phyloP scores from a whole-genome alignment of 331 rosid genomes.

The Saraca asoca region DNA sequence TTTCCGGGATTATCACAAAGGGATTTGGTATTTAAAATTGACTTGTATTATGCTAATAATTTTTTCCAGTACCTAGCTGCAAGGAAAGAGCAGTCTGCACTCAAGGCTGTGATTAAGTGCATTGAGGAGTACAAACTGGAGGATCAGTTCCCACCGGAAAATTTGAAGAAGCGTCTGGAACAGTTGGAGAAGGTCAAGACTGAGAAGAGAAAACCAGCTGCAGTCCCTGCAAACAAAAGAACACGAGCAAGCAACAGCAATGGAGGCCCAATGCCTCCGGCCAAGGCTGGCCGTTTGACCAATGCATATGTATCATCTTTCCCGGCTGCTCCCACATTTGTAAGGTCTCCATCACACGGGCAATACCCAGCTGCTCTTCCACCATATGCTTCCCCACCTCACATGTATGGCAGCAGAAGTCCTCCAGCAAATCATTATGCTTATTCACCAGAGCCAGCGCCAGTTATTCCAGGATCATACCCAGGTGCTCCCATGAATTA shows the following conservation, averaged over 20 bases:
- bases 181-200: constrained; percentile 92
- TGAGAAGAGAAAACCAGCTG: constrained; percentile 81
- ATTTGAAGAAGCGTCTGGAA: constrained; percentile 93
- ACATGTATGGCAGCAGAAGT: constrained; percentile 96
- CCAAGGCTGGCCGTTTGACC: constrained; percentile 96
- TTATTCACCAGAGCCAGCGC: constrained; percentile 86
- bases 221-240: constrained; percentile 96
- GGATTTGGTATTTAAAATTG: constrained; percentile 27
- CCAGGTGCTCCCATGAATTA: constrained; percentile 83
- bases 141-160: constrained; percentile 80
- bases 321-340: constrained; percentile 84
- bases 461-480: constrained; percentile 72
- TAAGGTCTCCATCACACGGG: constrained; percentile 89
- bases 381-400: constrained; percentile 92
- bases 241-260: constrained; percentile 88
- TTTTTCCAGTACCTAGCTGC: constrained; percentile 82
- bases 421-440: constrained; percentile 77
- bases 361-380: constrained; percentile 91
- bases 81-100: constrained; percentile 96
- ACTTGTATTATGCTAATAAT: constrained; percentile 27
- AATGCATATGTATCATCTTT: constrained; percentile 97
- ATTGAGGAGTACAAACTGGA: constrained; percentile 96
- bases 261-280: constrained; percentile 99
- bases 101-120: constrained; percentile 86
- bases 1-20: constrained; percentile 21